Conservation (phyloP, 225 moss, liverwort and hornwort species). For the Neckera pumila region DNA sequence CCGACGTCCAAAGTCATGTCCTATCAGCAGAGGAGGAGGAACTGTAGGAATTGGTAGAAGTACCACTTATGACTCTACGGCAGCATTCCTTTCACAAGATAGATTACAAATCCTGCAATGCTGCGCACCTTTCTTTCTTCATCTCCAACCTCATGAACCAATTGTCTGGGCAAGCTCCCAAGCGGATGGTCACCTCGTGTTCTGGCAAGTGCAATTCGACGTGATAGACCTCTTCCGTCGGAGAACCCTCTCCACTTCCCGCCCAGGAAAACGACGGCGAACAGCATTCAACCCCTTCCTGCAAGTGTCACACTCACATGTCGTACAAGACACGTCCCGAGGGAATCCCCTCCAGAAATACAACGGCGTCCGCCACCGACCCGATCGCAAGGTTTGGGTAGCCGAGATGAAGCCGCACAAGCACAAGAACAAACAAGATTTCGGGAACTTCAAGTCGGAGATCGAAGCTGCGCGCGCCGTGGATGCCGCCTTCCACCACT, state of each 20-base stretch:
- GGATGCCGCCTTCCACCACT: not conserved
- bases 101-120: too few species aligned
- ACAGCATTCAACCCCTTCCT: not conserved
- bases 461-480: not conserved
- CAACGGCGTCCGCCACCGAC: not conserved
- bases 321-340: too few species aligned
- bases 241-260: not conserved
- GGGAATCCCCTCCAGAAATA: not conserved
- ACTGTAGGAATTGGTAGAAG: too few species aligned
- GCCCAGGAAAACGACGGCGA: not conserved
- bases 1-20: too few species aligned
- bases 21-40: too few species aligned
- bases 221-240: not conserved
- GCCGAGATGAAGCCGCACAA: not conserved
- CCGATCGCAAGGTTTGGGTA: not conserved
- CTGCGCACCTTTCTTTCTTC: too few species aligned
- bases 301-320: not conserved
- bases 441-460: not conserved
- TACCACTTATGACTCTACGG: too few species aligned
- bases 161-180: too few species aligned
- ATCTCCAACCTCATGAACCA: too few species aligned
- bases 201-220: not conserved
- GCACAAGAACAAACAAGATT: not conserved
- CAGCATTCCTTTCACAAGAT: too few species aligned
- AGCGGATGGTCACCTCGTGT: rapidly evolving